Conservation (phyloP, 345 rosid genomes). For the Syzygium jambos region DNA sequence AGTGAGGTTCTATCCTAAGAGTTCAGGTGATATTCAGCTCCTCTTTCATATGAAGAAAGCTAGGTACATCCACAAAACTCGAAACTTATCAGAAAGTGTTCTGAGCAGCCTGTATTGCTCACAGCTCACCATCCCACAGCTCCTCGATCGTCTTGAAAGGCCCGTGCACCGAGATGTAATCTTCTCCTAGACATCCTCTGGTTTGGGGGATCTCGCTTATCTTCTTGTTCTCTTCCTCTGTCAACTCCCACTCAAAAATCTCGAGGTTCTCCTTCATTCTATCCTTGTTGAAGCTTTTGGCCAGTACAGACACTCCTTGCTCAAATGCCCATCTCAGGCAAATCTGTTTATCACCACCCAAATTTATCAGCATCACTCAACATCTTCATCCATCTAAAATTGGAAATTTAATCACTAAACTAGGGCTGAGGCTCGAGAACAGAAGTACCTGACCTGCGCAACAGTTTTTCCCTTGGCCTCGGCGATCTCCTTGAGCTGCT, state of each 20-base stretch:
- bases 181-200: constrained; percentile 9
- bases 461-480: constrained; percentile 51
- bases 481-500: constrained; percentile 60
- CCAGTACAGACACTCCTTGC: constrained; percentile 6
- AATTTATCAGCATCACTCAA: not conserved
- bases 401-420: not conserved
- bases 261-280: constrained; percentile 10
- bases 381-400: not conserved
- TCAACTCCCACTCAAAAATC: constrained; percentile 8
- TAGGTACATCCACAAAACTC: not conserved
- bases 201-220: constrained; percentile 3
- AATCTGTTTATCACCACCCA: not conserved
- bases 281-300: constrained; percentile 11
- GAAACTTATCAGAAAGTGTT: not conserved
- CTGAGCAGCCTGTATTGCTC: not conserved
- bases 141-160: constrained; percentile 7
- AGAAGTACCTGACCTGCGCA: constrained; percentile 45
- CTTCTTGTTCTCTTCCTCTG: constrained; percentile 1
- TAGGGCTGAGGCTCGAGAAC: not conserved
- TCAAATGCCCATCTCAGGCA: constrained; percentile 11
- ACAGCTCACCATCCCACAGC: constrained; percentile 8
- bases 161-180: not conserved
- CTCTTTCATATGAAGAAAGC: not conserved
- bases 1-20: not conserved
- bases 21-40: not conserved